Evolutionary conservation across 768 basidiomycete genomes (phyloP), one percentile per base, ranked within the genome.

Genomic region (Amanita exitialis): DNA sequence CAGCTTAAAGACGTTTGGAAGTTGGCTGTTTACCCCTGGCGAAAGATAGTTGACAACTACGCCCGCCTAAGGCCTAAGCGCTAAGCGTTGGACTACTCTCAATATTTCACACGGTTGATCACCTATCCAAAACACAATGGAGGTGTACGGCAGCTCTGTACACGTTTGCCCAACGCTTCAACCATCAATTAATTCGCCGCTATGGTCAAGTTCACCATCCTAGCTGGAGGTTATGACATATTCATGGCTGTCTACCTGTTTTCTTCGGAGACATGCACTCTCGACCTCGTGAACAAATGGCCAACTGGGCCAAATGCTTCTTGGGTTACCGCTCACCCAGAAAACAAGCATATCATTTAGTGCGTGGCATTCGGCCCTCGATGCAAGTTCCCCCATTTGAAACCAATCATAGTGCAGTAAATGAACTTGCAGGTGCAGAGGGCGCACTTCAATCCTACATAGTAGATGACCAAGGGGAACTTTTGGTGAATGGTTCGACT

Each of bases 121-220:
- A 13, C 32, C 7, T 12, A 28, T 28, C 27, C 10, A 30, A n/a
- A 30, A 30, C 32, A 32, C 2, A 13, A 12, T 32, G 32, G 5
- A 4, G 9, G 32, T 32, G 13, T 13, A 13, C 32, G 32, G 32
- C 32, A 32, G 32, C 12, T 12, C 45, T 12, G 10, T 1, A 6
- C 45, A 34, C 39, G 5, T 9, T 9, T 41, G 39, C 39, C 18
- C 10, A 20, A 21, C n/a, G 32, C 7, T 16, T 12, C 15, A 15
- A 15, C 35, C 18, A 7, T 38, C 34, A 37, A 9, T 39, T 21
- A 21, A 12, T n/a, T 28, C 25, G 13, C 16, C 12, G 36, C 18
- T 39, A 86, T 85, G 83, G 83, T 85, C 57, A 72, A 77, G 49
- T 78, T 82, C 59, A 82, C 71, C 3, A 81, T 87, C 54, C 71